Percentiles rank a stretch among this genome's conserved stretches.
Conservation (phyloP, 2,329 filamentous ascomycete species). For the Fusarium sarcochroum region DNA sequence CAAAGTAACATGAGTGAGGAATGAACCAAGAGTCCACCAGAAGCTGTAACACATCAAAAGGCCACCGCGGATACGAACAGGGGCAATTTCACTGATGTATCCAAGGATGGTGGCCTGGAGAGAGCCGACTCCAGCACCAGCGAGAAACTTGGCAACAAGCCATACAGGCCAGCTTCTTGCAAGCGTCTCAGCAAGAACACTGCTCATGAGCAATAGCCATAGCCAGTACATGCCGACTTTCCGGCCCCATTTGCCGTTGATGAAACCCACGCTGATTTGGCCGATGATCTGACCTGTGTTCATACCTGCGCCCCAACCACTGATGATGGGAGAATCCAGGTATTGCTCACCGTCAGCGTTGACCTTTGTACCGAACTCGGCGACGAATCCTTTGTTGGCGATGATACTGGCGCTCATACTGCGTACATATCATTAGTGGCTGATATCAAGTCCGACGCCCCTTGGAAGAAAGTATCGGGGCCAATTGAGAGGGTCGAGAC, state of each 20-base stretch:
- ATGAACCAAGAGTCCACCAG: slow-evolving; percentile 61
- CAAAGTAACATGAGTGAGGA: slow-evolving; percentile 59
- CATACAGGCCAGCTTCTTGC: slow-evolving; percentile 57
- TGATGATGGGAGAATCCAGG: slow-evolving; percentile 54
- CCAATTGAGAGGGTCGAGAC: background rate
- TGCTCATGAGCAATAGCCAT: slow-evolving; percentile 52
- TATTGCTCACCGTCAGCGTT: slow-evolving; percentile 47
- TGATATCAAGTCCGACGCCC: background rate
- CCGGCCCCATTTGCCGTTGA: slow-evolving; percentile 50
- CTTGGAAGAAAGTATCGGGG: too few relatives aligned
- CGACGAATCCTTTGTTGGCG: slow-evolving; percentile 33
- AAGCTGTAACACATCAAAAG: slow-evolving; percentile 58
- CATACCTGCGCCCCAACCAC: slow-evolving; percentile 57
- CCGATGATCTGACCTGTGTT: slow-evolving; percentile 58
- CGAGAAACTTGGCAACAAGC: slow-evolving; percentile 54
- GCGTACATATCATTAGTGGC: background rate
- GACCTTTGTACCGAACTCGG: slow-evolving; percentile 19
- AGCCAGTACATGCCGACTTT: slow-evolving; percentile 52
- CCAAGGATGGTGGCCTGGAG: slow-evolving; percentile 59
- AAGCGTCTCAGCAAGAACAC: slow-evolving; percentile 56
- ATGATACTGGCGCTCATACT: slow-evolving; percentile 36
- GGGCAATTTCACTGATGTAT: slow-evolving; percentile 59
- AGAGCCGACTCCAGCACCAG: slow-evolving; percentile 59
- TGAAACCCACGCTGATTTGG: slow-evolving; percentile 50
- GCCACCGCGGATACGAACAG: slow-evolving; percentile 57